These are phyloP conservation scores for Ogataea nakhonphanomensis DNA, from an alignment of 805 yeast genomes.

Conservation along the genomic window DNA sequence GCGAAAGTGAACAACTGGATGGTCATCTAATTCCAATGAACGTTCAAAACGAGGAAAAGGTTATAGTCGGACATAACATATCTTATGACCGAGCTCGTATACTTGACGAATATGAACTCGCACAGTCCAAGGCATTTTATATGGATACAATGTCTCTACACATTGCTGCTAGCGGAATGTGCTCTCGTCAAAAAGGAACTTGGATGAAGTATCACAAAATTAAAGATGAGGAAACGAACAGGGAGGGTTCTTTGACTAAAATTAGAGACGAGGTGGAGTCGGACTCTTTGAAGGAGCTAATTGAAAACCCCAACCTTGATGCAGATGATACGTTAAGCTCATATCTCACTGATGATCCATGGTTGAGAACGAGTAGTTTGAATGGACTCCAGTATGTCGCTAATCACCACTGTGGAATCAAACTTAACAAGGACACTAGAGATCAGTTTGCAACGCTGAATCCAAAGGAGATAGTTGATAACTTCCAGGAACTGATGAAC, in stretches of 20 bases:
- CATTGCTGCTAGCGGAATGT: slow-evolving; percentile 85
- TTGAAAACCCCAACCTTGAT: slow-evolving; percentile 31
- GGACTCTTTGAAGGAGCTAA: slow-evolving; percentile 26
- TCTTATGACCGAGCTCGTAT: slow-evolving; percentile 89
- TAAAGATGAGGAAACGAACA: slow-evolving; percentile 20
- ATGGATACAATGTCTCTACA: slow-evolving; percentile 93
- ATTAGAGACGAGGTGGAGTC: slow-evolving; percentile 23
- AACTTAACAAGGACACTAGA: slow-evolving; percentile 63
- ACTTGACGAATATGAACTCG: slow-evolving; percentile 72
- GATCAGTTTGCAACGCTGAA: slow-evolving; percentile 58
- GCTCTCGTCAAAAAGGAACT: slow-evolving; percentile 81
- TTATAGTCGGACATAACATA: slow-evolving; percentile 87
- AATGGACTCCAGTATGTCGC: slow-evolving; percentile 83
- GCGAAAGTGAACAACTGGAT: slow-evolving; percentile 44
- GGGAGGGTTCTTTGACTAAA: slow-evolving; percentile 13
- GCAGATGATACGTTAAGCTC: slow-evolving; percentile 29
- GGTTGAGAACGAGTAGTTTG: slow-evolving; percentile 74
- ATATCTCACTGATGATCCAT: slow-evolving; percentile 63
- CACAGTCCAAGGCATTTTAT: slow-evolving; percentile 67
- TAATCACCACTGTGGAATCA: slow-evolving; percentile 66
- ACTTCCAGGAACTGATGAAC: slow-evolving; percentile 58
- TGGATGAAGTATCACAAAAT: slow-evolving; percentile 63
- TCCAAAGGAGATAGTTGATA: slow-evolving; percentile 48
- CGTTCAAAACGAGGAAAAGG: slow-evolving; percentile 42
- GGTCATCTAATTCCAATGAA: slow-evolving; percentile 76